These are phyloP conservation scores for Syncephalastrum monosporum DNA, from an alignment of 371 early-diverging fungal species.

Conservation along the genomic window DNA sequence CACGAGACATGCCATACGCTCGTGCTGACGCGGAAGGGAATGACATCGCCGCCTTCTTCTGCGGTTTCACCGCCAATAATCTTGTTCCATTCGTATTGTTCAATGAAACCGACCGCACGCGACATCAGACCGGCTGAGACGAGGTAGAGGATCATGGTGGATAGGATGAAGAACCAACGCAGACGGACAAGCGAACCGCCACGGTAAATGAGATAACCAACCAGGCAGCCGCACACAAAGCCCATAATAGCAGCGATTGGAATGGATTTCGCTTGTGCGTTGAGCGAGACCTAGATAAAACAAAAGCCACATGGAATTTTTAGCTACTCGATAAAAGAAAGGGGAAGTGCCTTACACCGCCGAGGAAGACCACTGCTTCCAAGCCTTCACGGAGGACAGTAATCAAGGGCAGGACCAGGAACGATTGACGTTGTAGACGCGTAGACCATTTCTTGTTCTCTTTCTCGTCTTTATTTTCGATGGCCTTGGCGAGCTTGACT, in stretches of 20 bases:
- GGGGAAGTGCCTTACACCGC: constrained; percentile 56
- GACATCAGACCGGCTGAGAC: constrained; percentile 78
- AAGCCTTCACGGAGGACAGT: constrained; percentile 84
- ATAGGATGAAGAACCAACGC: constrained; percentile 74
- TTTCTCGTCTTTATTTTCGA: constrained; percentile 26
- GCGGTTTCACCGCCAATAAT: constrained; percentile 54
- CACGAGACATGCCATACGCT: constrained; percentile 40
- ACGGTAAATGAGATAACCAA: constrained; percentile 71
- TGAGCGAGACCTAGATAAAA: constrained; percentile 66
- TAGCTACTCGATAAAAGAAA: constrained; percentile 49
- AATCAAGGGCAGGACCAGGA: constrained; percentile 74
- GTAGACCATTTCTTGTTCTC: constrained; percentile 19
- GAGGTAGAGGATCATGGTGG: constrained; percentile 71
- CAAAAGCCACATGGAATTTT: constrained; percentile 52
- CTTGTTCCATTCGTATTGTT: constrained; percentile 55
- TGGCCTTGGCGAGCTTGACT: constrained; percentile 54
- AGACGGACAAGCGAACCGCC: constrained; percentile 66
- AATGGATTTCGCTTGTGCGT: constrained; percentile 63
- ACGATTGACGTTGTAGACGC: constrained; percentile 49
- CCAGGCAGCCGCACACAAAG: constrained; percentile 57
- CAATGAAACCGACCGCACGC: constrained; percentile 56
- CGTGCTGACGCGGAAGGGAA: constrained; percentile 32
- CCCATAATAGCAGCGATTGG: constrained; percentile 79
- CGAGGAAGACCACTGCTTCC: constrained; percentile 79
- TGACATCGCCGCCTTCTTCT: constrained; percentile 36